A percentile compares a stretch with the other conserved stretches of the same genome.
Conservation (phyloP, 2,329 filamentous ascomycete genomes). For the Hypoxylon sp. region DNA sequence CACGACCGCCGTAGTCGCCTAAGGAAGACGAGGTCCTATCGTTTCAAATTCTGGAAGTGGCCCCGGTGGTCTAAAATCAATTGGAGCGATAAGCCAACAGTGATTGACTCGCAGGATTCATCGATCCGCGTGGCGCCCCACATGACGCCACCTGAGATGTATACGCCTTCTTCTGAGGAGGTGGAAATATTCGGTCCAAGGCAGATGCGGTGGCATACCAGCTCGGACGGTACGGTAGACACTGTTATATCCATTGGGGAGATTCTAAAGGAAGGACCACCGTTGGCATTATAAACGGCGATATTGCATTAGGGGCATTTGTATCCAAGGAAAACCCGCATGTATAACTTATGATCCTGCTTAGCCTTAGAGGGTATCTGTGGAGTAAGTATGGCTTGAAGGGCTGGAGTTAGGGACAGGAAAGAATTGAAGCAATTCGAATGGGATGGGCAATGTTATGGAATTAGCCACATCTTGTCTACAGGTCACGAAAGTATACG, state of each 20-base stretch:
- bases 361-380: conserved; percentile 5
- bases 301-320: conserved; percentile 2
- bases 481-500: conserved; percentile 5
- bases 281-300: conserved; percentile 16
- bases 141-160: conserved; percentile 31
- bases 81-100: conserved; percentile 38
- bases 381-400: conserved; percentile 16
- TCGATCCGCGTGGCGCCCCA: conserved; percentile 36
- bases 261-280: conserved; percentile 43
- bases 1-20: conserved; percentile 40
- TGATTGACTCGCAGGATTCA: conserved; percentile 27
- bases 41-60: conserved; percentile 51
- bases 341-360: conserved; percentile 22
- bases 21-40: conserved; percentile 44
- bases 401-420: conserved; percentile 27
- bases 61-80: conserved; percentile 45
- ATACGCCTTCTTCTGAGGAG: conserved; percentile 28
- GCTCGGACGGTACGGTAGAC: conserved; percentile 41
- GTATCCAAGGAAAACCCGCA: background rate
- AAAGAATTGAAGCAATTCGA: conserved; percentile 26
- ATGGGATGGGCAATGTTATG: conserved; percentile 11
- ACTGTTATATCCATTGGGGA: conserved; percentile 47
- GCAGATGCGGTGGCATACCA: conserved; percentile 34
- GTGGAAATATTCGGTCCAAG: conserved; percentile 46
- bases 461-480: conserved; percentile 19